Evolutionary conservation across 2,329 filamentous ascomycete species (phyloP).

Genomic region (Diaporthe citrichinensis): DNA sequence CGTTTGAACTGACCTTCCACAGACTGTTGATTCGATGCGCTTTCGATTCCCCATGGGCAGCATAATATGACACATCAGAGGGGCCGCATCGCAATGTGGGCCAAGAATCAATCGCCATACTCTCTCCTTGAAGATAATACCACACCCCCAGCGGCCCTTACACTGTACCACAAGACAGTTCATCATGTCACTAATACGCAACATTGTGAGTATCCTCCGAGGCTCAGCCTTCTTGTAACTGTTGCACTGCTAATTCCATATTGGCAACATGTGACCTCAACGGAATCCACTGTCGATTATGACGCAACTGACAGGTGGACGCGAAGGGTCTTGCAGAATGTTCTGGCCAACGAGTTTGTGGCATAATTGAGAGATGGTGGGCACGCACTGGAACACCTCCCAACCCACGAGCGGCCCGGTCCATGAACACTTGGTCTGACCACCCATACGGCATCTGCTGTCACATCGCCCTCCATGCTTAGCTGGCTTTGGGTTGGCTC

Average conservation of each 20-base stretch:
- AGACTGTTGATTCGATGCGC: neutral
- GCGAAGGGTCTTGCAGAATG: neutral
- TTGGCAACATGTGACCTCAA: slow-evolving; percentile 17
- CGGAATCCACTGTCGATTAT: neutral
- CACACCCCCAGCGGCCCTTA: neutral
- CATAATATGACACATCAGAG: neutral
- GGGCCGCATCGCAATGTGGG: neutral
- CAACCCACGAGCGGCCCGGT: neutral
- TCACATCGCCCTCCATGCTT: neutral
- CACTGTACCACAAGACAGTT: neutral
- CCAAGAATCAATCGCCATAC: neutral
- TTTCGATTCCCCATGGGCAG: neutral
- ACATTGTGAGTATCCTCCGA: neutral
- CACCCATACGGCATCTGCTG: neutral
- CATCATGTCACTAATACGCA: slow-evolving; percentile 8
- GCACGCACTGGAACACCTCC: neutral
- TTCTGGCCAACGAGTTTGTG: neutral
- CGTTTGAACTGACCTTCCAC: neutral
- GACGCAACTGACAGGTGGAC: slow-evolving; percentile 4
- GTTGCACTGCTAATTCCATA: neutral
- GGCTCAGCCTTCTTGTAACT: neutral
- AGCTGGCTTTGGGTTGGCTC: neutral
- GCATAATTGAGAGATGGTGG: neutral
- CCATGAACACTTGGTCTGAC: slow-evolving; percentile 5
- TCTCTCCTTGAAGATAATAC: neutral